A percentile compares a stretch with the other conserved stretches of the same genome.
Conservation (phyloP, 352 stramenopile species). For the Stephanocyclus meneghinianus region DNA sequence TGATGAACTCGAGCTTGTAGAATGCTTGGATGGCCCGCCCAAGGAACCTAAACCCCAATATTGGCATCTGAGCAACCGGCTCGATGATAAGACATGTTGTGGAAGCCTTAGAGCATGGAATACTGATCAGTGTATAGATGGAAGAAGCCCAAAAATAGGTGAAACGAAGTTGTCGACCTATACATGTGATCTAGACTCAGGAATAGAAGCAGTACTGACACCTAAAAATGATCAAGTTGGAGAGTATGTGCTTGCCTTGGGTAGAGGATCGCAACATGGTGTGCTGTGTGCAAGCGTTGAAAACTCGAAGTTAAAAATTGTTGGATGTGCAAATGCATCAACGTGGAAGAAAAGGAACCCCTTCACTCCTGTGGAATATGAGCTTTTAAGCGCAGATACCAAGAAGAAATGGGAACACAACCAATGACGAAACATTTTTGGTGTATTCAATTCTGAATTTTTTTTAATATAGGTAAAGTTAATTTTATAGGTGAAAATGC, state of each 20-base stretch:
- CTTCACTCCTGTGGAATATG: conserved; percentile 45
- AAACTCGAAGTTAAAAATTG: conserved; percentile 21
- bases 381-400: conserved; percentile 34
- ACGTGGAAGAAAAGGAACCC: conserved; percentile 34
- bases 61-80: conserved; percentile 40
- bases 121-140: conserved; percentile 49
- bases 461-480: no score
- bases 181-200: conserved; percentile 41
- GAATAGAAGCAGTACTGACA: conserved; percentile 31
- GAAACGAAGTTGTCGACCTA: conserved; percentile 29
- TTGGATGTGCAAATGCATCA: conserved; percentile 25
- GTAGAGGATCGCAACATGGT: conserved; percentile 6
- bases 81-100: conserved; percentile 37
- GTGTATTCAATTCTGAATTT: no score
- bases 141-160: conserved; percentile 5
- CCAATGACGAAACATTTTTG: no score
- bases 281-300: conserved; percentile 29
- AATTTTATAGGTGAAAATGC: no score
- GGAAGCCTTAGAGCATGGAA: conserved; percentile 46
- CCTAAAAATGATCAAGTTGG: conserved; percentile 11
- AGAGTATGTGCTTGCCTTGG: conserved; percentile 23
- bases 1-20: conserved; percentile 31
- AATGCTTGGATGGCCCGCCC: conserved; percentile 20
- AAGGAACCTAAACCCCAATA: conserved; percentile 28
- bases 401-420: conserved; percentile 30